Evolutionary conservation across 352 stramenopile species (phyloP), one percentile per base, ranked within the genome.

Genomic region (Plasmopara viticola): DNA sequence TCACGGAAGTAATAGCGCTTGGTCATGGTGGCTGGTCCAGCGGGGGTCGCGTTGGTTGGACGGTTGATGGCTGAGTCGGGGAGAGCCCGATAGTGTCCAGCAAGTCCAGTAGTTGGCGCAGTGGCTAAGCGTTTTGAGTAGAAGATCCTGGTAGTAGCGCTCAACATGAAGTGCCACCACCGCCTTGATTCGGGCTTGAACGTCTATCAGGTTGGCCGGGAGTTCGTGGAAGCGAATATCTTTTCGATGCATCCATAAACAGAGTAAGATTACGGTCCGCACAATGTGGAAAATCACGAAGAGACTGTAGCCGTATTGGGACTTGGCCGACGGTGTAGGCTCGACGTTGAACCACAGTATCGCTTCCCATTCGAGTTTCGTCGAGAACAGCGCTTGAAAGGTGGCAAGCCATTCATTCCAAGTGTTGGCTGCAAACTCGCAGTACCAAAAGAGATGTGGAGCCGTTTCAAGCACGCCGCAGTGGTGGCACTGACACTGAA

Each of bases 131-230:
- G 31, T 8, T 35, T 10, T 29, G 8, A 37, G 12, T 53, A 20
- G 14, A 53, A 44, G 18, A 43, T 44, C 47, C 44, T 56, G 15
- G 13, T 44, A 52, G 15, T 55, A 51, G 41, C 31, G 31, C 31
- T 35, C 31, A 35, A 12, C 10, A 12, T 35, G 1, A 12, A 35
- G 31, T 12, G 6, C 31, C 10, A 35, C 31, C 1, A 35, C 31
- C 7, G 31, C 31, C 31, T 35, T 35, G 31, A 35, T 12, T 35
- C 6, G 31, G 10, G 31, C 31, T 35, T 35, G 31, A 12, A 12
- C 31, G 31, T 35, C 10, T 0, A 35, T 35, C 6, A 35, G 7
- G 10, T 35, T 25, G 20, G 20, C 20, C 3, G 20, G 20, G 20
- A 25, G 20, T 3, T 35, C 31, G 31, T 35, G 31, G 10, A 35